Conservation (phyloP, 129 eudicot genomes). For the Centella asiatica region DNA sequence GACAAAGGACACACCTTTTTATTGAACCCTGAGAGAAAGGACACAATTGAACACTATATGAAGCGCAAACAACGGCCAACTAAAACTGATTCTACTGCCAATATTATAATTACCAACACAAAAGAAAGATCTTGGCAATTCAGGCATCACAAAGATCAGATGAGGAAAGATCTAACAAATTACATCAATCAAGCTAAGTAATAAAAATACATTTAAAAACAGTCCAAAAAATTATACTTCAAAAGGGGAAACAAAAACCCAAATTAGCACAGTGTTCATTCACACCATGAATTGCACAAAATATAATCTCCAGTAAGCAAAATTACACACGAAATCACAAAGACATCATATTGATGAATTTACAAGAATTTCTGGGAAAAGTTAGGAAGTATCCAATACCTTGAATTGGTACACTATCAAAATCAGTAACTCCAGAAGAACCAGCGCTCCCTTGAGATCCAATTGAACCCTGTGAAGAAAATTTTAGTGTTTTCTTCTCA, state of each 20-base stretch:
- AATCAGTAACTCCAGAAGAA: slow-evolving; percentile 49
- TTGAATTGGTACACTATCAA: slow-evolving; percentile 52
- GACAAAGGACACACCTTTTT: too few relatives aligned
- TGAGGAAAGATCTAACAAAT: background rate
- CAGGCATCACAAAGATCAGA: background rate
- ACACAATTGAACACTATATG: background rate
- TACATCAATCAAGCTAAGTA: background rate
- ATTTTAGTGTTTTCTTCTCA: slow-evolving; percentile 16
- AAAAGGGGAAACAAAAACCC: too few relatives aligned
- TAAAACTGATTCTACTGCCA: too few relatives aligned
- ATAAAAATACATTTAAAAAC: background rate
- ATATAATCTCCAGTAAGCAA: background rate
- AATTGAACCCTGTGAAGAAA: slow-evolving; percentile 44
- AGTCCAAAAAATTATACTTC: too few relatives aligned
- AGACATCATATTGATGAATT: background rate
- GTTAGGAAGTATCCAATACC: slow-evolving; percentile 37
- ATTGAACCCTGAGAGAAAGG: too few relatives aligned
- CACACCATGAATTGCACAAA: background rate
- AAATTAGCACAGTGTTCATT: too few relatives aligned
- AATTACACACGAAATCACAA: background rate
- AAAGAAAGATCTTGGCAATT: background rate
- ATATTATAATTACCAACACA: too few relatives aligned
- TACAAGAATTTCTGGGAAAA: background rate
- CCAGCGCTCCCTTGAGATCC: slow-evolving; percentile 64
- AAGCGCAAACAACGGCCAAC: background rate